A percentile compares a stretch with the other conserved stretches of the same genome.
Conservation (phyloP, 2,329 filamentous ascomycete species). For the Apiospora sp. region DNA sequence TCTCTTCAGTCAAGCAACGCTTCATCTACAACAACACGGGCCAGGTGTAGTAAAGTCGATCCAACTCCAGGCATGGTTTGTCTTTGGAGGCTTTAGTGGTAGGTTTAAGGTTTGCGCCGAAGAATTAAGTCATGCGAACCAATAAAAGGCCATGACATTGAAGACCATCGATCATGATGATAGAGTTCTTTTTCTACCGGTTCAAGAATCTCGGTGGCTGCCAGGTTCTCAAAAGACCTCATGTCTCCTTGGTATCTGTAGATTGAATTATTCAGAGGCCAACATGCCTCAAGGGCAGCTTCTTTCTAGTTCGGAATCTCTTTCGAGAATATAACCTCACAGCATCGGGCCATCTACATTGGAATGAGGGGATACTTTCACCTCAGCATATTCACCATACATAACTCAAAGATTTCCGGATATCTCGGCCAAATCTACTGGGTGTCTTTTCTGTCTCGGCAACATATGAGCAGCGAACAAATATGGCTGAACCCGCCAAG, state of each 20-base stretch:
- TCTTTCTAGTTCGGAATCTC: not conserved
- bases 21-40: not conserved
- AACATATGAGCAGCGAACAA: not conserved
- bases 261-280: not conserved
- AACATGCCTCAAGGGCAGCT: not conserved
- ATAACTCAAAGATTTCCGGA: not conserved
- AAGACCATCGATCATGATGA: not conserved
- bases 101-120: slow-evolving; percentile 5
- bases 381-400: not conserved
- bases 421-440: too few relatives aligned
- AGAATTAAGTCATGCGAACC: not conserved
- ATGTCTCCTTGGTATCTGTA: not conserved
- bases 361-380: not conserved
- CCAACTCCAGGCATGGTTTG: not conserved
- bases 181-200: not conserved
- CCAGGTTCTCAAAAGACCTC: not conserved
- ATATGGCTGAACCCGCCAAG: not conserved
- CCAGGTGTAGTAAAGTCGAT: too few relatives aligned
- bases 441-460: not conserved
- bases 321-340: not conserved
- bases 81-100: not conserved
- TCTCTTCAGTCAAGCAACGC: not conserved
- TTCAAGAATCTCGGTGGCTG: not conserved
- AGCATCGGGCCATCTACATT: not conserved
- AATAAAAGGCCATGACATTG: not conserved